Evolutionary conservation across 177 flowering plant species (phyloP), one percentile per base, ranked within the genome.

Genomic region (Telopea speciosissima): DNA sequence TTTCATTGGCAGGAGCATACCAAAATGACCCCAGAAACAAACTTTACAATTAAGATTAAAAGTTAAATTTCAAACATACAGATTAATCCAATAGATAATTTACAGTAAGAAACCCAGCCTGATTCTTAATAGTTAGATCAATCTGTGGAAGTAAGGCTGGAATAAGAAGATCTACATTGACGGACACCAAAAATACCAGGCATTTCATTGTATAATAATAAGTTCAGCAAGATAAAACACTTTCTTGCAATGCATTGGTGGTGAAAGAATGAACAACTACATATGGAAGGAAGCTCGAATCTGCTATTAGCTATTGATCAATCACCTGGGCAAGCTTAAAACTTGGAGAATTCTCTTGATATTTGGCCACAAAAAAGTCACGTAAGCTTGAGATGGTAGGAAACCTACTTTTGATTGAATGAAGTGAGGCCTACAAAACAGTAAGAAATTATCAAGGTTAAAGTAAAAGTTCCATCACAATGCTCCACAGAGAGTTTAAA

Each of bases 281-380:
- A 12, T 3, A 49, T 49, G 19, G 17, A 49, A 49, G 54, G 3
- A 49, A 44, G 31, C 22, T 58, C 31, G 60, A 9, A 54, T 23
- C 24, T 24, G 33, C 24, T 13, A 68, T 44, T 31, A 56, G 67
- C 8, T 9, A 65, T 31, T 21, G 45, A 49, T 52, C 65, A 72
- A 70, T 76, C 85, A 96, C 99, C 99, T 96, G 99, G 16, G 99
- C 98, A 79, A 93, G 97, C 82, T 93, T 96, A 82, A 90, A 96
- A 79, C 82, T 84, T 60, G 97, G 90, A 81, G 99, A 93, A 80
- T 93, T 88, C 79, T 96, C 97, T 79, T 83, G 74, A 84, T 93
- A 93, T 81, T 96, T 96, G 56, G 92, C 97, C 66, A 82, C 72
- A 67, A 91, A 96, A 80, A 96, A 96, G 9, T 96, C 96, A 28